phyloP scores from a whole-genome alignment of 108 stramenopile species.

The Schizochytrium sp. region DNA sequence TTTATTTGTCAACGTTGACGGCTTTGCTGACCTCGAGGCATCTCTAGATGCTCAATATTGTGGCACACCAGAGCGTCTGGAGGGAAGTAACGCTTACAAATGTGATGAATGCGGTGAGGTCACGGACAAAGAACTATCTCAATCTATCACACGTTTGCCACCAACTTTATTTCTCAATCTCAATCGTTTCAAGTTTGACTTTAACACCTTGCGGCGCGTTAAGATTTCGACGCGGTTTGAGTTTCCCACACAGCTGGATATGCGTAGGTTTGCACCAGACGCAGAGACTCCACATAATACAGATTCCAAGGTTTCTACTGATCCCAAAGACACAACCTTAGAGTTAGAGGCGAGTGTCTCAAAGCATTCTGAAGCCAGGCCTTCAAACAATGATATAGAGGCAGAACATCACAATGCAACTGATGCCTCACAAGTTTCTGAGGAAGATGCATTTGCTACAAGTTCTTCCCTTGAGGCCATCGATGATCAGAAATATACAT shows the following conservation, averaged over 20 bases:
- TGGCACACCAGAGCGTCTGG: slow-evolving; percentile 22
- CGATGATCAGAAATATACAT: not conserved
- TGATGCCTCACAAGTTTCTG: not conserved
- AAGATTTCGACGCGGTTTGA: slow-evolving; percentile 62
- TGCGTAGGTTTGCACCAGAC: not conserved
- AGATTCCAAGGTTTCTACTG: not conserved
- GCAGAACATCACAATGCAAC: not conserved
- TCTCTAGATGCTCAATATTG: slow-evolving; percentile 13
- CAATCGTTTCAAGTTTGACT: slow-evolving; percentile 70
- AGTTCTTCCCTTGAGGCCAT: not conserved
- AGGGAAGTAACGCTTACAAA: slow-evolving; percentile 1
- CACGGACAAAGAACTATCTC: slow-evolving; percentile 50
- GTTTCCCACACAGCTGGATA: slow-evolving; percentile 55
- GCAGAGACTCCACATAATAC: not conserved
- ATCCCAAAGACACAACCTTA: not conserved
- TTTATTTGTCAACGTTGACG: slow-evolving; percentile 32
- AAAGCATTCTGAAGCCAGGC: not conserved
- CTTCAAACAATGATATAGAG: not conserved
- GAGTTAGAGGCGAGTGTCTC: too few species aligned
- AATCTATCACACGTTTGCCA: slow-evolving; percentile 58
- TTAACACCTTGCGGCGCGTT: not conserved
- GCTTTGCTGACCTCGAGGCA: not conserved
- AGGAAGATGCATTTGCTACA: not conserved
- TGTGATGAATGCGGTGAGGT: slow-evolving; percentile 42
- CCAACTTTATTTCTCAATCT: slow-evolving; percentile 66